Base-by-base conservation (phyloP, 768 basidiomycete species). In the Russula griseocarnosa region DNA sequence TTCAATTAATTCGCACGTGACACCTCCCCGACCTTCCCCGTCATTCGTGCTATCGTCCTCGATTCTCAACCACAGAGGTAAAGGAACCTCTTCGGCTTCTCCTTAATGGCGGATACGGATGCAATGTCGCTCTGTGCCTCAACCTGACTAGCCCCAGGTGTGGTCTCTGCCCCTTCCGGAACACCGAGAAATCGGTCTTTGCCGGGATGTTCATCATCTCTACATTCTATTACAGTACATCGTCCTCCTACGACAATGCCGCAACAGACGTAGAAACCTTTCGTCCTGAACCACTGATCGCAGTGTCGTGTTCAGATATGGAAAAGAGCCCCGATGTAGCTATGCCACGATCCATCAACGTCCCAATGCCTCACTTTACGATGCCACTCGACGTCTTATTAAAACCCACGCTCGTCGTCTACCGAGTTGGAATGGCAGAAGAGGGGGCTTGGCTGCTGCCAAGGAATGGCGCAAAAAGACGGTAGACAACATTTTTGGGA, bases 161-260 rank as follows among this genome's bases (percentile, higher is more conserved):
- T 98, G 64, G 95, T 98, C 24, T 98, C 97, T 6, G 97, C 97
- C 0, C 96, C 14, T 79, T 99, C 28, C 98, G 96, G 93, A 96
- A 98, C 78, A 96, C 94, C 74, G 91, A 94, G 67, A 85, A 84
- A 65, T 95, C 92, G 5, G 85, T 81, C 47, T 99, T 99, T 71
- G 92, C 93, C 9, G 97, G 97, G 65, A 98, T 99, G 96, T 89
- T 99, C 72, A 99, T 97, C 10, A 93, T 98, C n/a, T 84, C 94
- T 62, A 97, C 74, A 98, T 99, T 62, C 97, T 99, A 98, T 75
- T n/a, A n/a, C n/a, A 86, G 87, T 53, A 92, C 88, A 14, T 78
- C 83, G 2, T 86, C 90, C n/a, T n/a, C n/a, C 36, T 86, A 86
- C 74, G 94, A 94, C 70, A 86, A 84, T 58, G 95, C 94, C 5